Base-by-base conservation (phyloP, 2,329 filamentous ascomycete species). In the Madurella mycetomatis region DNA sequence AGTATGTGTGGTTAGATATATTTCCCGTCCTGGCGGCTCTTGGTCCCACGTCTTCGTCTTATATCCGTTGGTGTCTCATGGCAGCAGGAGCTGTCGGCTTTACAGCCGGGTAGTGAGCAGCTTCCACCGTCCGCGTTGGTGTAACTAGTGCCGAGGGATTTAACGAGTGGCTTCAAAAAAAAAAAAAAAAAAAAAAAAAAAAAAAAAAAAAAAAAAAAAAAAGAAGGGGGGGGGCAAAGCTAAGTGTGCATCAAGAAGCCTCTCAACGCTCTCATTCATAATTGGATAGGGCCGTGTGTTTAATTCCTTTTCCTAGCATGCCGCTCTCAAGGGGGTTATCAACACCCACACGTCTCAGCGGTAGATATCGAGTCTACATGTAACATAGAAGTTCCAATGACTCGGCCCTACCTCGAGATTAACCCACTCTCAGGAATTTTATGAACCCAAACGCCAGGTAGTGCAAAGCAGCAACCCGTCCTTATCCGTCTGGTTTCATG, bases 371-470 rank as follows among this genome's bases (percentile, higher is more conserved):
- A 41, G 32, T 59, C 57, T 54, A 56, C 50, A 54, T 50, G 46
- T 42, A 31, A 15, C 34, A 37, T 15, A 37, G 34, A 12, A 44
- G 19, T 37, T 47, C 34, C 31, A 41, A 30, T n/a, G 3, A 32
- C 48, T 49, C 47, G 32, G 43, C 37, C 13, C 32, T 40, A 49
- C 5, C 47, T 49, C 34, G 16, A 18, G 16, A 37, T 47, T 45
- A 47, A 47, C 41, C 49, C 19, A 41, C 31, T 37, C 31, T 5
- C 17, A 17, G 43, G 43, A 47, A 43, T 57, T 56, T 59, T 59
- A 41, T 16, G 19, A 30, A 37, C 57, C 52, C 49, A 30, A 59
- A 59, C 57, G 54, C 54, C 57, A 16, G 39, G 39, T 39, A 40
- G 47, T 57, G 50, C 52, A 55, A 51, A 54, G 40, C 18, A 45